Evolutionary conservation across 352 stramenopile genomes (phyloP).

Genomic region (Phytophthora agathidicida): DNA sequence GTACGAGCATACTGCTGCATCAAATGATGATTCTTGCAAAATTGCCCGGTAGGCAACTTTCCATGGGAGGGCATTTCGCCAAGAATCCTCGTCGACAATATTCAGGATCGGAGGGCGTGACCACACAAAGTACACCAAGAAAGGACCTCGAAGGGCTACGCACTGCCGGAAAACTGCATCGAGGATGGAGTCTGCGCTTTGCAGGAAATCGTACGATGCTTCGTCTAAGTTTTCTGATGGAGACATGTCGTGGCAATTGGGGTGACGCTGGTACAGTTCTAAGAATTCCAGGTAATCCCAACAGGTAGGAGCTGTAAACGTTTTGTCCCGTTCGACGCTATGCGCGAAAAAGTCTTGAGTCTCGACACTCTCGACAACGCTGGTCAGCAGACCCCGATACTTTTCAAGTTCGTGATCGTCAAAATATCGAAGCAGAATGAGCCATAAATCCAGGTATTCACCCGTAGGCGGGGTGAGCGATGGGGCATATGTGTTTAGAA

Average conservation of each 20-base stretch:
- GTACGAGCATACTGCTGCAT: slow-evolving; percentile 35
- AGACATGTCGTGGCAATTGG: slow-evolving; percentile 26
- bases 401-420: slow-evolving; percentile 59
- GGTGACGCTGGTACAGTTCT: slow-evolving; percentile 32
- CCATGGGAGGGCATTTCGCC: slow-evolving; percentile 51
- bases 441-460: slow-evolving; percentile 52
- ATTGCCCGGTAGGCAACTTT: slow-evolving; percentile 40
- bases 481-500: slow-evolving; percentile 44
- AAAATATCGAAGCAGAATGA: slow-evolving; percentile 50
- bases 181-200: slow-evolving; percentile 26
- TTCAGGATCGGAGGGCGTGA: slow-evolving; percentile 41
- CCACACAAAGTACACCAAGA: slow-evolving; percentile 57
- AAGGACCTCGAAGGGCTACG: slow-evolving; percentile 34
- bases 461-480: slow-evolving; percentile 30
- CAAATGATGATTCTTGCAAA: slow-evolving; percentile 32
- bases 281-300: slow-evolving; percentile 45
- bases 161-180: slow-evolving; percentile 32
- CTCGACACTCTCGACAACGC: slow-evolving; percentile 48
- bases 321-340: slow-evolving; percentile 22
- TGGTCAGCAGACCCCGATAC: slow-evolving; percentile 42
- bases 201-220: slow-evolving; percentile 30
- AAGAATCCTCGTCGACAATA: slow-evolving; percentile 39
- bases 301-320: slow-evolving; percentile 28
- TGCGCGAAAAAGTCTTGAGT: slow-evolving; percentile 29
- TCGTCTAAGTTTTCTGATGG: slow-evolving; percentile 18